A percentile compares a stretch with the other conserved stretches of the same genome.
These are phyloP conservation scores for Fusarium kyushuense DNA, from an alignment of 2,329 filamentous ascomycete species.

Conservation along the genomic window DNA sequence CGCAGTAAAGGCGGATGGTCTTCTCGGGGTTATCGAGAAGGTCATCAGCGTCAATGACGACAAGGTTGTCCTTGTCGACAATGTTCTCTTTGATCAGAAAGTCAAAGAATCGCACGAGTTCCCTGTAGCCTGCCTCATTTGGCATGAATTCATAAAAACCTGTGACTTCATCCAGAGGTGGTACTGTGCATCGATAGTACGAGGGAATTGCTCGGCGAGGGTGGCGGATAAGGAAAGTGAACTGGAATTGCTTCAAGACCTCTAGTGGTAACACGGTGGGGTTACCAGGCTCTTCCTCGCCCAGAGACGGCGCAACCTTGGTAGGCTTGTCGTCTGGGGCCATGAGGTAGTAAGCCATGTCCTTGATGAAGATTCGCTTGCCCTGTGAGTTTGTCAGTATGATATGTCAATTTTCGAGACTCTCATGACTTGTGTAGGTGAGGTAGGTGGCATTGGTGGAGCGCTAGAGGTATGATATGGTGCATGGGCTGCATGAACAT, in stretches of 20 bases:
- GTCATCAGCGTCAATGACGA: constrained; percentile 93
- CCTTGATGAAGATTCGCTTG: constrained; percentile 97
- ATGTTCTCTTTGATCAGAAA: constrained; percentile 77
- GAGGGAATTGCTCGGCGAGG: constrained; percentile 92
- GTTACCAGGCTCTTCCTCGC: constrained; percentile 75
- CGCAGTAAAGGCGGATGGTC: constrained; percentile 83
- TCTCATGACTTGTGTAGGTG: constrained; percentile 3
- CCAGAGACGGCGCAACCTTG: constrained; percentile 82
- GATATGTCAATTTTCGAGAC: not conserved
- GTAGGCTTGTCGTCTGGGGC: constrained; percentile 77
- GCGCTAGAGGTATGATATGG: constrained; percentile 13
- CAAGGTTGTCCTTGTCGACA: constrained; percentile 80
- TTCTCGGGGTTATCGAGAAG: constrained; percentile 85
- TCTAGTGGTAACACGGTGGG: constrained; percentile 85
- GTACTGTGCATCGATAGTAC: constrained; percentile 93
- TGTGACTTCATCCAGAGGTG: constrained; percentile 83
- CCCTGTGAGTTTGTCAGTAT: constrained; percentile 65
- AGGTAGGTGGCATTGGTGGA: not conserved
- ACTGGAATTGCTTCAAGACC: constrained; percentile 85
- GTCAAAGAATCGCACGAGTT: constrained; percentile 89
- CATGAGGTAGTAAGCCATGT: constrained; percentile 93
- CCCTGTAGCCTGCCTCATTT: constrained; percentile 88
- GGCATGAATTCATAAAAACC: constrained; percentile 90
- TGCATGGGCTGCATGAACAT: constrained; percentile 7
- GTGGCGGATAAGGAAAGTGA: constrained; percentile 96